Percentiles rank a stretch among this genome's conserved stretches.
phyloP scores from a whole-genome alignment of 2,329 filamentous ascomycete genomes.

The Aspergillus sp. region DNA sequence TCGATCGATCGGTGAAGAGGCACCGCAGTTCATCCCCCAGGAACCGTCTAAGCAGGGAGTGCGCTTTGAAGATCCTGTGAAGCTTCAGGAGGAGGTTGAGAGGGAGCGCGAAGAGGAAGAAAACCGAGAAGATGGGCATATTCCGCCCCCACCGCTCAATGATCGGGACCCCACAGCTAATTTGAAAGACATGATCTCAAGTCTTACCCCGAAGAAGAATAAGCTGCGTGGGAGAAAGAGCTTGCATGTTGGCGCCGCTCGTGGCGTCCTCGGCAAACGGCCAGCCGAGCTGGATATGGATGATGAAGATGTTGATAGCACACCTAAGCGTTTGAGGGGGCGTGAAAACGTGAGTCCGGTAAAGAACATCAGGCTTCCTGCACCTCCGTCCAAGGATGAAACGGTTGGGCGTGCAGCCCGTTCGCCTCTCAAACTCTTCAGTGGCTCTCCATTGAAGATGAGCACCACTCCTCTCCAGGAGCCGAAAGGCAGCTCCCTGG shows the following conservation, averaged over 20 bases:
- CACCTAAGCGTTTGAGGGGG: constrained; percentile 68
- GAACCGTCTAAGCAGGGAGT: constrained; percentile 49
- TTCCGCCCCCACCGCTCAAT: constrained; percentile 17
- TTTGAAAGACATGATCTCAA: constrained; percentile 75
- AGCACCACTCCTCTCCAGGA: constrained; percentile 56
- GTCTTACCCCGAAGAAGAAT: constrained; percentile 74
- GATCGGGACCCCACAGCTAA: constrained; percentile 66
- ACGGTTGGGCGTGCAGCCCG: constrained; percentile 60
- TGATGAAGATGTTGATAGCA: constrained; percentile 58
- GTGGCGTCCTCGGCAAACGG: constrained; percentile 72
- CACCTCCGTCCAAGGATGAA: constrained; percentile 68
- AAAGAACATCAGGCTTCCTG: constrained; percentile 71
- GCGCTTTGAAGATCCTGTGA: constrained; percentile 66
- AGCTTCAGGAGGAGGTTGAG: constrained; percentile 65
- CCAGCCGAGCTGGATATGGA: constrained; percentile 69
- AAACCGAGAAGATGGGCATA: constrained; percentile 61
- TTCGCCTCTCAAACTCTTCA: constrained; percentile 49
- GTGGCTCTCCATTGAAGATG: constrained; percentile 34
- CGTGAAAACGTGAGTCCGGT: constrained; percentile 70
- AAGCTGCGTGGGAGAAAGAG: constrained; percentile 70
- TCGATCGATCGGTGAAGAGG: constrained; percentile 69
- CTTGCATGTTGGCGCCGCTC: constrained; percentile 72
- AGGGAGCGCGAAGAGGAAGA: constrained; percentile 63
- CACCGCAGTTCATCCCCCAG: constrained; percentile 64
- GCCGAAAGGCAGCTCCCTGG: constrained; percentile 43